These are phyloP conservation scores for Epichloe baconii DNA, from an alignment of 2,329 filamentous ascomycete species.

Conservation along the genomic window DNA sequence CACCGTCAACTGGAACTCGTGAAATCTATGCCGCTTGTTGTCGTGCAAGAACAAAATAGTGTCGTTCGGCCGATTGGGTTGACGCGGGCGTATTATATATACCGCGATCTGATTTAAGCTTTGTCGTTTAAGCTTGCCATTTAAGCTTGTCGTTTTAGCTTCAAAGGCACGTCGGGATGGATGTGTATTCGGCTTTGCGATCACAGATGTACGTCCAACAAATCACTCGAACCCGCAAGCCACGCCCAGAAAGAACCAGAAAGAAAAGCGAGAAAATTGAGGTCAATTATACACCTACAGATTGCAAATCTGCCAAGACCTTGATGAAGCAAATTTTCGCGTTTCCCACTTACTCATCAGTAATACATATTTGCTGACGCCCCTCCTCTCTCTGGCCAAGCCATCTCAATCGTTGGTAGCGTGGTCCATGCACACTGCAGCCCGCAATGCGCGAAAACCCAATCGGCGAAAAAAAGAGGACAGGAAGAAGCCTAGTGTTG, in stretches of 20 bases:
- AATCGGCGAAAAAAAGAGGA: not conserved
- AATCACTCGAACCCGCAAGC: not conserved
- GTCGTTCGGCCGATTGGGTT: not conserved
- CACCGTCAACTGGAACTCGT: not conserved
- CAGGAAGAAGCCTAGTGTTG: not conserved
- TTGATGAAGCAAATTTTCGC: not conserved
- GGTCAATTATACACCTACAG: not conserved
- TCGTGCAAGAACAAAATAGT: not conserved
- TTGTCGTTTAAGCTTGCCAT: not conserved
- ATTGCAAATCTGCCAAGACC: not conserved
- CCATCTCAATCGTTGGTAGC: not conserved
- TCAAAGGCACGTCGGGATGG: not conserved
- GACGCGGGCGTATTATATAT: not conserved
- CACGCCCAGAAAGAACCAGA: not conserved
- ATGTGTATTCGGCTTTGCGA: not conserved
- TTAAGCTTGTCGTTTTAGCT: constrained; percentile 3
- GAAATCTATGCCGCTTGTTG: not conserved
- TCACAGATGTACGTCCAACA: not conserved
- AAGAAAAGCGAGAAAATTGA: not conserved
- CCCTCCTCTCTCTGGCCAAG: not conserved
- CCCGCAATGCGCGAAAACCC: not conserved
- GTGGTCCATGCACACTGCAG: not conserved
- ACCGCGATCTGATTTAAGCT: not conserved
- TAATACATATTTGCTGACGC: not conserved
- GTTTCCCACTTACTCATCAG: not conserved